These are phyloP conservation scores for Cladophialophora psammophila DNA, from an alignment of 2,329 filamentous ascomycete genomes.

Conservation along the genomic window DNA sequence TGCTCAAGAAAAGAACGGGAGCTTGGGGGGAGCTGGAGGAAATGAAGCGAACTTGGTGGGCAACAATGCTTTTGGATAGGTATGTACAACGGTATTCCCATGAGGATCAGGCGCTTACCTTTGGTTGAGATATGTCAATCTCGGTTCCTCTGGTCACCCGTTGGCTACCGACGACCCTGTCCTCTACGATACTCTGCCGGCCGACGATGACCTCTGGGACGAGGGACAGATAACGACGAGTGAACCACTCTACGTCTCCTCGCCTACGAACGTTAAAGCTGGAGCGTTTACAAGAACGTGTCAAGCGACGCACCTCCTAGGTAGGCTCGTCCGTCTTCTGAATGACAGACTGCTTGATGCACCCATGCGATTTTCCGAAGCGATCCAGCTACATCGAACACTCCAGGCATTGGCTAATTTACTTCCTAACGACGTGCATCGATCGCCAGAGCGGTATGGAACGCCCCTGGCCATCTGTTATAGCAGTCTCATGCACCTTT, in stretches of 20 bases:
- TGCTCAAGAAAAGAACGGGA: conserved; percentile 28
- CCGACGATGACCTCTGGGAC: conserved; percentile 40
- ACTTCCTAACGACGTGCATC: conserved; percentile 42
- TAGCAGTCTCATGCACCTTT: conserved; percentile 44
- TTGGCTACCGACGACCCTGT: conserved; percentile 41
- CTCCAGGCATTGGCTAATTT: conserved; percentile 44
- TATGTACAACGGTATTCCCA: conserved; percentile 8
- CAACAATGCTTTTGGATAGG: conserved; percentile 42
- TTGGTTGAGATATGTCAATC: conserved; percentile 40
- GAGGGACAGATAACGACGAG: conserved; percentile 38
- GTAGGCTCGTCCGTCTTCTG: conserved; percentile 44
- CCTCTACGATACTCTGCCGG: conserved; percentile 39
- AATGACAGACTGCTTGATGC: conserved; percentile 44
- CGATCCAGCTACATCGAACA: conserved; percentile 46
- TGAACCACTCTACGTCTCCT: conserved; percentile 42
- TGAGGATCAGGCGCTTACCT: conserved; percentile 9
- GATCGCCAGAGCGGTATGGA: conserved; percentile 39
- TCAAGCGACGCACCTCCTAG: conserved; percentile 47
- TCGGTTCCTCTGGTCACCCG: conserved; percentile 39
- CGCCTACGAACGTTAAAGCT: conserved; percentile 40
- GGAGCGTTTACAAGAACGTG: conserved; percentile 46
- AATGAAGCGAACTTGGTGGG: conserved; percentile 41
- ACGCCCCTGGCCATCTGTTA: conserved; percentile 47
- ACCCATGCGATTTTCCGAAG: conserved; percentile 45
- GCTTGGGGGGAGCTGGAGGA: conserved; percentile 43